Base-by-base conservation (phyloP, 2,329 filamentous ascomycete species). In the Podosphaera leucotricha region DNA sequence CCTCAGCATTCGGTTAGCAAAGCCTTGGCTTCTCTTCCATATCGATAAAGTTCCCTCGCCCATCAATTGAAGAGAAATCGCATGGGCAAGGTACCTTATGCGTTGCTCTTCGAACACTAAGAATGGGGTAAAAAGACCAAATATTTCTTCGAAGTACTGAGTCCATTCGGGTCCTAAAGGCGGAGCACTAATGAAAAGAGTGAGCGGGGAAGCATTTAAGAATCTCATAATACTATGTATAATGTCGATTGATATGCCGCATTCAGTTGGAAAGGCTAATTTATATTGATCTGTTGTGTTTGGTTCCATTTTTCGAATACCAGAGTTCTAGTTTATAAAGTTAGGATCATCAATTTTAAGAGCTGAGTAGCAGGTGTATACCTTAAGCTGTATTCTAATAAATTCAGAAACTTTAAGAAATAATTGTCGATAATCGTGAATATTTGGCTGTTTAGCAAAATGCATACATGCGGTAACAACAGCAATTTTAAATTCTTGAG, bases 381-480 rank as follows among this genome's bases (percentile, higher is more conserved):
- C 72, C 64, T 72, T 67, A 13, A 78, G 52, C 52, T 74, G 69
- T 15, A 57, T 57, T 47, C 67, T 67, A 54, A 77, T 67, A 47
- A 74, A 76, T 0, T 67, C 66, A 3, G 71, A 64, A 3, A 68
- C 66, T 20, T 65, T 65, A 5, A 61, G 57, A 53, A 75, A 77
- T 2, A 80, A 58, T n/a, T 63, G 63, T 35, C 64, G 59, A 49
- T 72, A 77, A 41, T 63, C 61, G 8, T 63, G 57, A 10, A 65
- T 56, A 48, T 69, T 62, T 3, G 62, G 58, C 46, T 71, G 64
- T 43, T 66, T 64, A 7, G 72, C 71, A 58, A 78, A 75, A 54
- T 77, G 71, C 33, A 69, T 67, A 51, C 74, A 77, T 10, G 68
- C 70, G 54, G 74, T 71, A 19, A 78, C 66, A 21, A 72, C 64